Evolutionary conservation across 306 rosid species (phyloP), one percentile per base, ranked within the genome.

Genomic region (Aeschynomene evenia): DNA sequence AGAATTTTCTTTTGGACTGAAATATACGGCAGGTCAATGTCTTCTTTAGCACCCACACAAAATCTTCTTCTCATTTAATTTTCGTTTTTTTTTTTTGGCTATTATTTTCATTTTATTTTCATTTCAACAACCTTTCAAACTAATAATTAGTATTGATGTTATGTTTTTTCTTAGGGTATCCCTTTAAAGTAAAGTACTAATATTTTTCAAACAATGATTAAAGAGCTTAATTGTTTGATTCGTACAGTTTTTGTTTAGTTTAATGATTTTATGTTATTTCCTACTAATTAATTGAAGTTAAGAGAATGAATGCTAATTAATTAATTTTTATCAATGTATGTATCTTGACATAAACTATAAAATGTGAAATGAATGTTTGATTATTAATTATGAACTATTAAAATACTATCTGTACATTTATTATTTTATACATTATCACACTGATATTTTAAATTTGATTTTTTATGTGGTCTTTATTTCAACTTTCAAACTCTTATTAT

Each of bases 1-100:
- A 28, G 75, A 66, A 66, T n/a, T 71, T 75, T 76, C 81, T 71
- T 71, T 71, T 76, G 85, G 85, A 71, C 85, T 53, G 57, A 52
- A 71, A 58, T 60, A 66, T 53, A 65, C 50, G 76, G 63, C 68
- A 43, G 62, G 85, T 76, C 85, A 5, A 52, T 54, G 36, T 76
- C 80, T 71, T n/a, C 40, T 65, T 13, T 80, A 15, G 14, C 12
- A 52, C 78, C 84, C 84, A 80, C 84, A 64, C 57, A 70, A 74
- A 63, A 15, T 49, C 9, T 23, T 20, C n/a, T 20, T 49, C 61
- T 40, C 20, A 45, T 54, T n/a, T n/a, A n/a, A n/a, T n/a, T 66
- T 60, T 24, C 42, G 5, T 49, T 23, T 20, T 3, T n/a, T n/a
- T 15, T 4, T 37, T 34, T 42, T 31, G n/a, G 6, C 31, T 4